These are phyloP conservation scores for Monilinia laxa DNA, from an alignment of 2,329 filamentous ascomycete genomes.

Conservation along the genomic window DNA sequence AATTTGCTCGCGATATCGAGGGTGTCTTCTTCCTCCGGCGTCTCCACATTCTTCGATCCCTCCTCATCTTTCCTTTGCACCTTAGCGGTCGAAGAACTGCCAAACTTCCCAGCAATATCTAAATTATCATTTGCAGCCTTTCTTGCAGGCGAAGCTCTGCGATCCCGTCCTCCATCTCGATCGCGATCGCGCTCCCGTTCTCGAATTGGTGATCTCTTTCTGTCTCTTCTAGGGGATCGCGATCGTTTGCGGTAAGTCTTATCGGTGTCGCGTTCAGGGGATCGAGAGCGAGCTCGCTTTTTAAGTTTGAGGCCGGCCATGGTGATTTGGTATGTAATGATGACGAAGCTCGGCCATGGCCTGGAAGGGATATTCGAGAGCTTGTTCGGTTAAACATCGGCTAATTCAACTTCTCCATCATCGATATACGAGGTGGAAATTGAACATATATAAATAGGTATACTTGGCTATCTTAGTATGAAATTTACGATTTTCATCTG, in stretches of 20 bases:
- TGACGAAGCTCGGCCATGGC: neutral
- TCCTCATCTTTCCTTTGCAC: constrained; percentile 19
- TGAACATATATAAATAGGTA: neutral
- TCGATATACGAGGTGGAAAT: neutral
- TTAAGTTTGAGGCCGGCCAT: constrained; percentile 25
- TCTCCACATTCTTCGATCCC: constrained; percentile 3
- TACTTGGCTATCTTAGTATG: too few relatives aligned
- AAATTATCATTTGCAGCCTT: constrained; percentile 37
- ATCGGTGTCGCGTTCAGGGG: constrained; percentile 19
- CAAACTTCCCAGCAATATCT: constrained; percentile 40
- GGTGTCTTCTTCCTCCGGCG: constrained; percentile 20
- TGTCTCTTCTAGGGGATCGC: constrained; percentile 37
- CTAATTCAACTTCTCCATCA: neutral
- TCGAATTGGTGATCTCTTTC: constrained; percentile 46
- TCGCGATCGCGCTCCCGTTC: constrained; percentile 41
- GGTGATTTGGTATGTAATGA: neutral
- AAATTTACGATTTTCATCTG: too few relatives aligned
- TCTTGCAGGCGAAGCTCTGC: constrained; percentile 50
- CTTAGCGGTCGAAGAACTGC: constrained; percentile 23
- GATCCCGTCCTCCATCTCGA: constrained; percentile 44
- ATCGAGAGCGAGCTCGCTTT: constrained; percentile 21
- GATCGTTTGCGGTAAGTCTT: constrained; percentile 22
- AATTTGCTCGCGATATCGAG: constrained; percentile 24
- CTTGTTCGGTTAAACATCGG: constrained; percentile 13
- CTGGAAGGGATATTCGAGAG: neutral